These are phyloP conservation scores for Ascochyta viciae-villosae DNA, from an alignment of 2,329 filamentous ascomycete species.

Conservation along the genomic window DNA sequence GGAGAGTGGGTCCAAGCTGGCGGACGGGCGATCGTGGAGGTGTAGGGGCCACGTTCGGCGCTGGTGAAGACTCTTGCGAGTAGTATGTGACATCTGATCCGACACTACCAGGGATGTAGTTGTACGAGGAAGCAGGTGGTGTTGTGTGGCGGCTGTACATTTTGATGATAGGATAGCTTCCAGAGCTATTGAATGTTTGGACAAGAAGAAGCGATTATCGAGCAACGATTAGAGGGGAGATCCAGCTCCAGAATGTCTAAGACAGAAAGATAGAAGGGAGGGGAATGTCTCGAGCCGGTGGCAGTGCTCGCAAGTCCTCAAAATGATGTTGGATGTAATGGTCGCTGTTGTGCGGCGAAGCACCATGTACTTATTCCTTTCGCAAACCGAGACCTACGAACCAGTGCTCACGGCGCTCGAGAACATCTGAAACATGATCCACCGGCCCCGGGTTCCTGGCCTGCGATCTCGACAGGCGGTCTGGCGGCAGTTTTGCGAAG, in stretches of 20 bases:
- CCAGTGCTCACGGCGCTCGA: conserved; percentile 46
- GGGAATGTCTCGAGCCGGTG: conserved; percentile 50
- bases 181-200: conserved; percentile 37
- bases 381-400: conserved; percentile 31
- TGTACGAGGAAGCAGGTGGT: conserved; percentile 50
- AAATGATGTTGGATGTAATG: conserved; percentile 17
- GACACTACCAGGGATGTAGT: conserved; percentile 50
- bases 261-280: conserved; percentile 47
- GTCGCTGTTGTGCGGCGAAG: conserved; percentile 45
- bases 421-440: conserved; percentile 51
- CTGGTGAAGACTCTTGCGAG: conserved; percentile 72
- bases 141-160: conserved; percentile 57
- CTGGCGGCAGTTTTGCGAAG: conserved; percentile 40
- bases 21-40: conserved; percentile 75
- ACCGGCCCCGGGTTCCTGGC: conserved; percentile 38
- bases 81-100: conserved; percentile 65
- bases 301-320: conserved; percentile 26
- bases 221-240: conserved; percentile 51
- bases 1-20: conserved; percentile 78
- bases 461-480: conserved; percentile 35
- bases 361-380: conserved; percentile 46
- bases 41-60: conserved; percentile 71
- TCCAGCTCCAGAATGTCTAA: conserved; percentile 54
- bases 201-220: conserved; percentile 41
- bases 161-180: conserved; percentile 43